Evolutionary conservation across 2,329 filamentous ascomycete genomes (phyloP).

Genomic region (Aspergillus tamarii): DNA sequence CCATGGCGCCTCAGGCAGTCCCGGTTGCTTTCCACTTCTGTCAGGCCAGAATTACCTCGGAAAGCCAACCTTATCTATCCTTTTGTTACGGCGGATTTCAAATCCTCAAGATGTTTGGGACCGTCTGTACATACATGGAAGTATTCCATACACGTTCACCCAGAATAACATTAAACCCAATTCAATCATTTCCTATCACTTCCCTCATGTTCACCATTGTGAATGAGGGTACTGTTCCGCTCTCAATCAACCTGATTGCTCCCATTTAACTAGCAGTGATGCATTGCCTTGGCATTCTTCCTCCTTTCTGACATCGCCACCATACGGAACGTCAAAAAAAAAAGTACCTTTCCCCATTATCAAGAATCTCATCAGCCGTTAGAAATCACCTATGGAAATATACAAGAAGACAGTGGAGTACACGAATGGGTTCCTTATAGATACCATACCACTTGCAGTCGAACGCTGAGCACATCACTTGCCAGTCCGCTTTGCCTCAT

Average conservation of each 20-base stretch:
- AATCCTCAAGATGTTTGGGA: background rate
- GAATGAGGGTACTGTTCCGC: background rate
- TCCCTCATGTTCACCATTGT: background rate
- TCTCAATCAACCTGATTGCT: background rate
- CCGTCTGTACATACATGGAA: background rate
- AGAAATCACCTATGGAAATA: background rate
- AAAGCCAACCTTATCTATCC: background rate
- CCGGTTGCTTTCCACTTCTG: too few relatives aligned
- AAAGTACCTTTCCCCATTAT: background rate
- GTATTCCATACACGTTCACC: too few relatives aligned
- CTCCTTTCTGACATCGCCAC: background rate
- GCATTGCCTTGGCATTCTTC: background rate
- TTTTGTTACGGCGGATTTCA: background rate
- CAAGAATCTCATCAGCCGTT: background rate
- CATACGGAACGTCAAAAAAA: background rate
- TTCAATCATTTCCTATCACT: background rate
- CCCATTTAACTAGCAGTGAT: background rate
- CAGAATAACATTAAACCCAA: too few relatives aligned
- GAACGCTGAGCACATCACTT: background rate
- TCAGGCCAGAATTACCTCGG: too few relatives aligned
- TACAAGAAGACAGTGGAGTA: background rate
- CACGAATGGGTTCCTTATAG: background rate
- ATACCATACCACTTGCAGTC: background rate
- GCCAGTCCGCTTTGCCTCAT: constrained; percentile 18
- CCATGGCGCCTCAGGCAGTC: too few relatives aligned